Percentiles rank a stretch among this genome's conserved stretches.
Evolutionary conservation across 2,329 filamentous ascomycete species (phyloP).

Genomic region (Fusarium coffeatum): DNA sequence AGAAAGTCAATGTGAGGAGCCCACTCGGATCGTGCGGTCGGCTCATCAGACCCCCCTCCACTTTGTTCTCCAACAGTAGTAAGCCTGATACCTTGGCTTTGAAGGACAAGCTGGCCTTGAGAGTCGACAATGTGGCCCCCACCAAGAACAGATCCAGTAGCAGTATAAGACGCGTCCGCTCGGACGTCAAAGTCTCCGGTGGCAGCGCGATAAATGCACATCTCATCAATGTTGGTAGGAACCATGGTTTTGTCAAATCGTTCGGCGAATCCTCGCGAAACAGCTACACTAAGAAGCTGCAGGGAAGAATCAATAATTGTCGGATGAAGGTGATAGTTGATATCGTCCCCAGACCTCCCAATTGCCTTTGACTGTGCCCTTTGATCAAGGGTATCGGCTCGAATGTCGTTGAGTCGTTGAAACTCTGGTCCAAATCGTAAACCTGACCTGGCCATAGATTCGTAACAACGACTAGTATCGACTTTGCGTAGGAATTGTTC

Average conservation of each 20-base stretch:
- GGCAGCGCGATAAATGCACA: not conserved
- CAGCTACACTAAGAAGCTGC: not conserved
- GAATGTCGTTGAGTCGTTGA: not conserved
- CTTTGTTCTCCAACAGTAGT: not conserved
- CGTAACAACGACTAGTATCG: not conserved
- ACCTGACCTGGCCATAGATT: conserved; percentile 1
- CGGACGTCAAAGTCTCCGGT: not conserved
- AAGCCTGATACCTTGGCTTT: not conserved
- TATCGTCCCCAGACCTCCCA: not conserved
- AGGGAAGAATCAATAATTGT: conserved; percentile 7
- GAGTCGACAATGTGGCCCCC: not conserved
- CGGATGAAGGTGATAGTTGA: conserved; percentile 3
- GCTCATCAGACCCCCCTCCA: not conserved
- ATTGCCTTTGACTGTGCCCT: not conserved
- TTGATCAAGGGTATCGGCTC: not conserved
- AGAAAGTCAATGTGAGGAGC: conserved; percentile 4
- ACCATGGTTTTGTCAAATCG: conserved; percentile 10
- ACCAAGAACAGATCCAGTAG: not conserved
- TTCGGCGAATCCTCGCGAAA: conserved; percentile 1
- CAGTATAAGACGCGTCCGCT: not conserved
- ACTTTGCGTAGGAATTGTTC: not conserved
- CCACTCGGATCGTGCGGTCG: not conserved
- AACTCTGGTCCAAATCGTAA: conserved; percentile 9
- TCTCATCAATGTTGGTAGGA: conserved; percentile 2
- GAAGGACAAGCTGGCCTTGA: not conserved